phyloP scores from a whole-genome alignment of 2,329 filamentous ascomycete species.

The Aspergillus unguis region DNA sequence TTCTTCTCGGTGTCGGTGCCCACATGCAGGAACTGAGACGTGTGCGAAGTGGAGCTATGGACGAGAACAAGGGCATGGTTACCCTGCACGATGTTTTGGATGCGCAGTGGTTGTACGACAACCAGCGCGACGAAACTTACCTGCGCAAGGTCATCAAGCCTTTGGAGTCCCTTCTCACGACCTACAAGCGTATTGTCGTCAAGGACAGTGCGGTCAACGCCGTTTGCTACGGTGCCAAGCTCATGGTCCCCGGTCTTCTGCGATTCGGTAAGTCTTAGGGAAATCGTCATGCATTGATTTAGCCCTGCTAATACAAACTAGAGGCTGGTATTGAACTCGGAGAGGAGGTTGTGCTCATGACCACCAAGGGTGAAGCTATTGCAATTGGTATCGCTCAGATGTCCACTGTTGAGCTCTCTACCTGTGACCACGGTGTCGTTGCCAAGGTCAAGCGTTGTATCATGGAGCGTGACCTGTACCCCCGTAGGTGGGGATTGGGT shows the following conservation, averaged over 20 bases:
- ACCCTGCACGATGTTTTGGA: conserved; percentile 95
- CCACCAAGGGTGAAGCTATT: conserved; percentile 98
- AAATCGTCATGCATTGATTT: not conserved
- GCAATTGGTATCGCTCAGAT: conserved; percentile 95
- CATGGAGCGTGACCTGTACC: conserved; percentile 99
- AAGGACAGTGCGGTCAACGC: conserved; percentile 97
- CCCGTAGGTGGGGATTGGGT: conserved; percentile 91
- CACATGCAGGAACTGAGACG: conserved; percentile 98
- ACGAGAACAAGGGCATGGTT: conserved; percentile 82
- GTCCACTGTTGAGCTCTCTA: conserved; percentile 95
- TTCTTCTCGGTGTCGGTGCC: conserved; percentile 75
- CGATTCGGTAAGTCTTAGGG: conserved; percentile 67
- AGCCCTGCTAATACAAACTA: conserved; percentile 33
- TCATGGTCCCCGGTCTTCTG: conserved; percentile 95
- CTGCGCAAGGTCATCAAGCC: conserved; percentile 87
- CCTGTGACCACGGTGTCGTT: conserved; percentile 95
- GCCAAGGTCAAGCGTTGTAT: conserved; percentile 99
- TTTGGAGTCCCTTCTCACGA: conserved; percentile 83
- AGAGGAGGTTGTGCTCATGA: conserved; percentile 97
- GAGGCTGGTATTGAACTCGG: conserved; percentile 88
- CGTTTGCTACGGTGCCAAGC: conserved; percentile 96
- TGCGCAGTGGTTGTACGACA: conserved; percentile 94
- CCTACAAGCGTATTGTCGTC: conserved; percentile 95
- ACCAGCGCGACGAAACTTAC: conserved; percentile 90
- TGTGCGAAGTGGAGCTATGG: conserved; percentile 92